Conservation (phyloP, 106 monocot genomes). For the Iris macrosiphon region DNA sequence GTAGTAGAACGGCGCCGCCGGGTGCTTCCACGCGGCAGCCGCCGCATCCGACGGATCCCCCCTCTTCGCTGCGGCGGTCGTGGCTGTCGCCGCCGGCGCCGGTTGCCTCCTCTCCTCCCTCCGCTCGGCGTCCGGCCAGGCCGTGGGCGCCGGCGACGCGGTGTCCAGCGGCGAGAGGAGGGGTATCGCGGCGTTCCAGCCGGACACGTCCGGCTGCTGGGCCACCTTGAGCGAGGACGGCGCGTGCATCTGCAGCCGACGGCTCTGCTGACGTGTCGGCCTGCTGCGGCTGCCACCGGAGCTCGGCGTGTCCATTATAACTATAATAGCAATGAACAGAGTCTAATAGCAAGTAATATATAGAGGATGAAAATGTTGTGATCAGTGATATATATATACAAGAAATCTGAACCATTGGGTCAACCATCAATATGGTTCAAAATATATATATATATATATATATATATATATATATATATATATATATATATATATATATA, state of each 20-base stretch:
- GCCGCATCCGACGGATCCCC: background rate
- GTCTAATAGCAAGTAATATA: too few relatives aligned
- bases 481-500: too few relatives aligned
- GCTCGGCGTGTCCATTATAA: background rate
- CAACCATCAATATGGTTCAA: too few relatives aligned
- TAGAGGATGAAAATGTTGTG: too few relatives aligned
- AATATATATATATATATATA: too few relatives aligned
- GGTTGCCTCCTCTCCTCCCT: slow-evolving; percentile 5
- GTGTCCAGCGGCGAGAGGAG: slow-evolving; percentile 46
- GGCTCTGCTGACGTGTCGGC: slow-evolving; percentile 23
- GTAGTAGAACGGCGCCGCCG: slow-evolving; percentile 27
- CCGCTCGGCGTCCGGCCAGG: background rate
- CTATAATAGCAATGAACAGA: too few relatives aligned
- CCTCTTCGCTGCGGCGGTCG: background rate
- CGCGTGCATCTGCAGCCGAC: slow-evolving; percentile 52
- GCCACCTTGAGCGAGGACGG: slow-evolving; percentile 38
- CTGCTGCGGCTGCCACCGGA: background rate
- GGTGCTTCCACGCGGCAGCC: slow-evolving; percentile 33
- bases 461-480: too few relatives aligned
- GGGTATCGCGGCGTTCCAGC: slow-evolving; percentile 45
- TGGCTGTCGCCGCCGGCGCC: background rate
- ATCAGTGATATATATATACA: too few relatives aligned
- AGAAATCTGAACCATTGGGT: too few relatives aligned
- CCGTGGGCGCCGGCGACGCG: slow-evolving; percentile 6
- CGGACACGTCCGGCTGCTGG: slow-evolving; percentile 6